Evolutionary conservation across 768 basidiomycete genomes (phyloP), one percentile per base, ranked within the genome.

Genomic region (Termitomyces sp.): DNA sequence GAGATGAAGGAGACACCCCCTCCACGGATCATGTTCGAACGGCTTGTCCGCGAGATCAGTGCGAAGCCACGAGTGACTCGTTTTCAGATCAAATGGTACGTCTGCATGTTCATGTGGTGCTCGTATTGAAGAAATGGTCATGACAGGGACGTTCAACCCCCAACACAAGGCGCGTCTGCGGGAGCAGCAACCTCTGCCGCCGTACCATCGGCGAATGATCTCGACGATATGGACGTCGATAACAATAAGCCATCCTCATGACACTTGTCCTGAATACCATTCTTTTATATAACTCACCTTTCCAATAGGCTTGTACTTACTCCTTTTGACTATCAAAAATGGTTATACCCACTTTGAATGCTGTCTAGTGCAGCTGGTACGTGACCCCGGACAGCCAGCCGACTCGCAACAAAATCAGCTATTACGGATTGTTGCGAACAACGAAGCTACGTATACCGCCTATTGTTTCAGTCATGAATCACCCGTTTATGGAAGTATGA

Each of bases 21-120:
- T 8, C 62, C 70, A 27, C 78, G 81, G 58, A 91, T 93, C 54
- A 73, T 84, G 68, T 90, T 94, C 69, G 89, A 95, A 27, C 77
- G 86, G 47, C 75, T 99, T 31, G 84, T 91, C 61, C 80, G 97
- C 63, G 93, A 95, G 66, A 88, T 98, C 70, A 94, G 87, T 64
- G 80, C 87, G 52, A 98, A 97, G 67, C 94, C 95, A 34, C 81
- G 95, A 49, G 97, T 99, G 39, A 99, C 97, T 53, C 81, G 95
- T 53, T 93, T 92, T 67, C 89, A 92, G 69, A 93, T 93, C 62
- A 91, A 89, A 74, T 93, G 91, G 91, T 88, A 60, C 16, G 88
- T 64, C 27, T 48, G 22, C 20, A n/a, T 9, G 36, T 6, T 31
- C 7, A 27, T 18, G n/a, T 13, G 13, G 16, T 16, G 42, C 24